A percentile compares a stretch with the other conserved stretches of the same genome.
phyloP scores from a whole-genome alignment of 768 basidiomycete species.

The Phanerochaete carnosa region DNA sequence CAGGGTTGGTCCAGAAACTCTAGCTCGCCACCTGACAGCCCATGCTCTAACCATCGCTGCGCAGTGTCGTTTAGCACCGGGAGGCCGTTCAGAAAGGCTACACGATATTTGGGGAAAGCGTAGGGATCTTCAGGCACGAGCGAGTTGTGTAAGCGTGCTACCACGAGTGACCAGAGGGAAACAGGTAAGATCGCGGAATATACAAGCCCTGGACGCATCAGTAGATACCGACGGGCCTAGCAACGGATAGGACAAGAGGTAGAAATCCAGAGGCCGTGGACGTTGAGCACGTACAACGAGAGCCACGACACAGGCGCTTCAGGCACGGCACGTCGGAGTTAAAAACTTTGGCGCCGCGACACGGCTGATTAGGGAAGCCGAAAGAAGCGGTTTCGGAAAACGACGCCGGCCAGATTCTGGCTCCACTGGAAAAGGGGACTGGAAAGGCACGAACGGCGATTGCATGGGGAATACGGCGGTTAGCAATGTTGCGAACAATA shows the following conservation, averaged over 20 bases:
- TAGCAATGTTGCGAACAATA: background rate
- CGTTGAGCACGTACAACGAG: background rate
- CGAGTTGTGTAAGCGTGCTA: constrained; percentile 47
- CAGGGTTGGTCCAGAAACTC: constrained; percentile 75
- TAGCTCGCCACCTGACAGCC: constrained; percentile 68
- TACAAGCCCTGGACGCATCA: constrained; percentile 8
- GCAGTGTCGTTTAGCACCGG: constrained; percentile 74
- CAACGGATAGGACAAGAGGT: background rate
- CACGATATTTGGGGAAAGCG: constrained; percentile 79
- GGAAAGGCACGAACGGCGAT: constrained; percentile 5
- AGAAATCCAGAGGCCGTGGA: background rate
- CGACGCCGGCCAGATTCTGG: constrained; percentile 4
- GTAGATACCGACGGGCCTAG: background rate
- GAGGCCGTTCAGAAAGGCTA: constrained; percentile 76
- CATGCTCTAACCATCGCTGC: constrained; percentile 67
- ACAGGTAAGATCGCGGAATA: constrained; percentile 29
- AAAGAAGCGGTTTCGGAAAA: background rate
- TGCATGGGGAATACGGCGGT: background rate
- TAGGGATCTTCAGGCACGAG: constrained; percentile 72
- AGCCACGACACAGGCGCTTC: background rate
- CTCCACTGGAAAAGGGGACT: constrained; percentile 8
- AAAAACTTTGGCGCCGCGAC: constrained; percentile 9
- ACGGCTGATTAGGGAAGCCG: background rate
- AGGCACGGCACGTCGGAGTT: background rate
- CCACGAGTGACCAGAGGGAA: constrained; percentile 27